phyloP scores from a whole-genome alignment of 73 alveolate genomes.

The Paramecium primaurelia region DNA sequence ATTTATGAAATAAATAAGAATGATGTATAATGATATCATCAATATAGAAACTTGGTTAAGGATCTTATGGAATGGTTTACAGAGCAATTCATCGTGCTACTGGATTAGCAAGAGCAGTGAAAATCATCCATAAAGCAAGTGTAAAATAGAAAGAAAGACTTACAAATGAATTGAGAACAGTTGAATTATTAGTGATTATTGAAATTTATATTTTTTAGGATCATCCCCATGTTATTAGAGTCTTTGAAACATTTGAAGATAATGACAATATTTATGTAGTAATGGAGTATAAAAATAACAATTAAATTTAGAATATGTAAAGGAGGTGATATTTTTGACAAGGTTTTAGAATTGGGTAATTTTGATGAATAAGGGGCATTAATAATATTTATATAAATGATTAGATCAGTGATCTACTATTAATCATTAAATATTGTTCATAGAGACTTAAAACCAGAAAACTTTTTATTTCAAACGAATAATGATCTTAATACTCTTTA shows the following conservation, averaged over 20 bases:
- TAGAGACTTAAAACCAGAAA: conserved; percentile 54
- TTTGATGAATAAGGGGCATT: conserved; percentile 41
- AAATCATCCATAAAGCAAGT: conserved; percentile 24
- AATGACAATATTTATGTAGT: conserved; percentile 47
- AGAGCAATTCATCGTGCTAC: background rate
- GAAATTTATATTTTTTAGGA: background rate
- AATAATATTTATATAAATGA: conserved; percentile 26
- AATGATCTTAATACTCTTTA: conserved; percentile 29
- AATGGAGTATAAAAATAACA: background rate
- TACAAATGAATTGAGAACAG: background rate
- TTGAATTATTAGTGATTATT: background rate
- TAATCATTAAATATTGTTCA: conserved; percentile 41
- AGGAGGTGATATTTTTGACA: conserved; percentile 63
- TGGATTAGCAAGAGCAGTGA: background rate
- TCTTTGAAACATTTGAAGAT: conserved; percentile 56
- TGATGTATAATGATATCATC: background rate
- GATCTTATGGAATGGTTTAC: conserved; percentile 32
- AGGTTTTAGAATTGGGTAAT: conserved; percentile 43
- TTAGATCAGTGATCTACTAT: conserved; percentile 52
- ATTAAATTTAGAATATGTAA: conserved; percentile 40
- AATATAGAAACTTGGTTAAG: conserved; percentile 29
- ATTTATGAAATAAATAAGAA: background rate
- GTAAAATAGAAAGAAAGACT: conserved; percentile 31
- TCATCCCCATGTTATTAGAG: conserved; percentile 57
- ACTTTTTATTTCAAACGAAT: background rate